These are phyloP conservation scores for Suillus subluteus DNA, from an alignment of 768 basidiomycete genomes.

Conservation along the genomic window DNA sequence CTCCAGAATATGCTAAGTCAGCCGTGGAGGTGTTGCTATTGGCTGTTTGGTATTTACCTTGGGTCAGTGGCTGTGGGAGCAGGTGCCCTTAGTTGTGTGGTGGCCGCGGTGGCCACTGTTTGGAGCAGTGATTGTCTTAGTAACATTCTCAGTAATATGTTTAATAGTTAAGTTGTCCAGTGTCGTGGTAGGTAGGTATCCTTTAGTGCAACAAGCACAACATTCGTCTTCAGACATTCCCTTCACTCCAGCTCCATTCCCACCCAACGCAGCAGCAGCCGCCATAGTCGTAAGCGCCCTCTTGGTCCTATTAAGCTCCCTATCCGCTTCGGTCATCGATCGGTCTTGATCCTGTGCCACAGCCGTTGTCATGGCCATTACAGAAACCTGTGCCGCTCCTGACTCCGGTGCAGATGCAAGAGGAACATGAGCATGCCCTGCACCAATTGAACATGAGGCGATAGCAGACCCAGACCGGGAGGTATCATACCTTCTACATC, in stretches of 20 bases:
- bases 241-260: slow-evolving; percentile 34
- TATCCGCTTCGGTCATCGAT: slow-evolving; percentile 77
- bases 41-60: too few relatives aligned
- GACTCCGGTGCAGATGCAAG: neutral
- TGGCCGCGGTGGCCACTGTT: too few relatives aligned
- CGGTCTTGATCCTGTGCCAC: slow-evolving; percentile 40
- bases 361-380: neutral
- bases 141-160: too few relatives aligned
- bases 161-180: too few relatives aligned
- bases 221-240: slow-evolving; percentile 26
- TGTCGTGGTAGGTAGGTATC: too few relatives aligned
- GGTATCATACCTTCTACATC: slow-evolving; percentile 42
- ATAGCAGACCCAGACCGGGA: slow-evolving; percentile 15
- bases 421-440: neutral
- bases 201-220: too few relatives aligned
- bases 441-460: neutral
- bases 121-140: too few relatives aligned
- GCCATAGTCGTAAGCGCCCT: slow-evolving; percentile 72
- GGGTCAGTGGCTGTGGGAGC: too few relatives aligned
- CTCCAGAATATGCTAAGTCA: too few relatives aligned
- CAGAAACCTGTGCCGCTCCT: neutral
- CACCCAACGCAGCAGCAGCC: slow-evolving; percentile 46
- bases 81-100: too few relatives aligned
- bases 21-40: too few relatives aligned
- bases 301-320: slow-evolving; percentile 83